phyloP scores from a whole-genome alignment of 176 grass and related monocot genomes.

The Paspalum vaginatum region DNA sequence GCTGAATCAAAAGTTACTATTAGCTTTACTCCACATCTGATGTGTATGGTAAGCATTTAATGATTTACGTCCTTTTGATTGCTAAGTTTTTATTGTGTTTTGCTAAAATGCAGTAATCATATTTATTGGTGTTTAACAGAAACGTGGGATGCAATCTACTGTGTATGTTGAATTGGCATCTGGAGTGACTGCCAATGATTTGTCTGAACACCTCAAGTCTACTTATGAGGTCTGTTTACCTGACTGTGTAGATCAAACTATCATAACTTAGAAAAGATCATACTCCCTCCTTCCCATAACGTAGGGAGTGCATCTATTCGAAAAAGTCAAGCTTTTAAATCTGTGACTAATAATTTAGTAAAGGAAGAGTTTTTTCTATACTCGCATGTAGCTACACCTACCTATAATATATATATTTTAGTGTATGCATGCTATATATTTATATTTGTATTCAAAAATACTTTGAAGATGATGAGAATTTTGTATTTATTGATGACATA shows the following conservation, averaged over 20 bases:
- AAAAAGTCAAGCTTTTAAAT: too few relatives aligned
- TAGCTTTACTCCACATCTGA: slow-evolving; percentile 96
- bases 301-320: too few relatives aligned
- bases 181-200: slow-evolving; percentile 73
- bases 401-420: too few relatives aligned
- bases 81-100: neutral
- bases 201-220: slow-evolving; percentile 76
- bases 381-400: too few relatives aligned
- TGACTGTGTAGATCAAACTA: slow-evolving; percentile 17
- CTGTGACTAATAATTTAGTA: too few relatives aligned
- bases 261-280: neutral
- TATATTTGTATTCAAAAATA: too few relatives aligned
- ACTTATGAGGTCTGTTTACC: slow-evolving; percentile 74
- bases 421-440: too few relatives aligned
- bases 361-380: too few relatives aligned
- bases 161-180: slow-evolving; percentile 84
- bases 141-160: slow-evolving; percentile 97
- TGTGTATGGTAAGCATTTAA: slow-evolving; percentile 77
- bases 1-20: slow-evolving; percentile 89
- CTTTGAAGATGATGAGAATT: too few relatives aligned
- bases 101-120: slow-evolving; percentile 25
- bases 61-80: neutral
- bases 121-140: slow-evolving; percentile 55
- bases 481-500: too few relatives aligned
- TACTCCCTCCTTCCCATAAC: neutral